phyloP scores from a whole-genome alignment of 2,329 filamentous ascomycete species.

The Akanthomyces muscarius region DNA sequence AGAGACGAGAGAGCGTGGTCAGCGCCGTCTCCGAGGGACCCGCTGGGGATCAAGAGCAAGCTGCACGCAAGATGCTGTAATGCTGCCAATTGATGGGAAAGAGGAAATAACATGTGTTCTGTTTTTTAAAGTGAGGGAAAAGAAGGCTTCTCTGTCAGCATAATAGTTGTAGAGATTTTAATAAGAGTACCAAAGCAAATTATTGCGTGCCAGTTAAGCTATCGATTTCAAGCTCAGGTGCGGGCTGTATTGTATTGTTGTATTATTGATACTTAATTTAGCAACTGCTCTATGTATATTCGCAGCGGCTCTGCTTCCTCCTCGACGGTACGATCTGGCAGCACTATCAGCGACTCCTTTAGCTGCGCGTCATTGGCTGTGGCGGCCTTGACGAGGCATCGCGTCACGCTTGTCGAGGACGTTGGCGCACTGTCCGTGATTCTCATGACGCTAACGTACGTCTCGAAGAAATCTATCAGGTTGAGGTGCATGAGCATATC shows the following conservation, averaged over 20 bases:
- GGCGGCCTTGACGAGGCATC: conserved; percentile 39
- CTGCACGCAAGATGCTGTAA: conserved; percentile 16
- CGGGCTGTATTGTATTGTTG: background rate
- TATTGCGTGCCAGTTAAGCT: background rate
- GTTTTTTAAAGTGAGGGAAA: background rate
- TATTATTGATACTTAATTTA: background rate
- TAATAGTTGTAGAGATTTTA: background rate
- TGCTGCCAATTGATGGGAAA: background rate
- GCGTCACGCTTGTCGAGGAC: conserved; percentile 12
- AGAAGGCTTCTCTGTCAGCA: too few relatives aligned
- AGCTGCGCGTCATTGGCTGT: conserved; percentile 37
- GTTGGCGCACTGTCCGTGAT: conserved; percentile 33
- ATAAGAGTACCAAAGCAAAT: background rate
- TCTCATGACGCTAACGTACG: conserved; percentile 45
- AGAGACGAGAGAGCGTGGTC: conserved; percentile 39
- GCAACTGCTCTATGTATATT: conserved; percentile 34
- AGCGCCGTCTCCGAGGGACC: conserved; percentile 30
- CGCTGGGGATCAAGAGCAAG: conserved; percentile 10
- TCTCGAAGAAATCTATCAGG: conserved; percentile 52
- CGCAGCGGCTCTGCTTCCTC: conserved; percentile 48
- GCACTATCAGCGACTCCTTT: conserved; percentile 33
- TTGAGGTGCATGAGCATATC: conserved; percentile 49
- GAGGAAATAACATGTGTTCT: background rate
- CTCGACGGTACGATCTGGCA: conserved; percentile 48
- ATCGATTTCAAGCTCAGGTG: background rate